A percentile compares a stretch with the other conserved stretches of the same genome.
phyloP scores from a whole-genome alignment of 257 asterid genomes.

The Ehretia macrophylla region DNA sequence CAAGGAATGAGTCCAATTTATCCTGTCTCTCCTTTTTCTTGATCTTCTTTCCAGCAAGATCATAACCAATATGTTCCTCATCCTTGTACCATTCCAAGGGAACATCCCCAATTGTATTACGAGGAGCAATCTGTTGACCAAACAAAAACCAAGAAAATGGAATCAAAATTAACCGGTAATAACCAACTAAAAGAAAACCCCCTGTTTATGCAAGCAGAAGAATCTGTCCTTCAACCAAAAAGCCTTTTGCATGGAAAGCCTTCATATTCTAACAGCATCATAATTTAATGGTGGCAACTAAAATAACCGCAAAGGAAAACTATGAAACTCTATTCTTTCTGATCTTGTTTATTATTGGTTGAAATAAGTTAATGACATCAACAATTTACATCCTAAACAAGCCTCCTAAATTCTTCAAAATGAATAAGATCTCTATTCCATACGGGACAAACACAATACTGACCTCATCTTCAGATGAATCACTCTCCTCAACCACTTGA shows the following conservation, averaged over 20 bases:
- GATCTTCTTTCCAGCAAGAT: slow-evolving; percentile 80
- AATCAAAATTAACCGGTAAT: background rate
- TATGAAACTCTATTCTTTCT: too few relatives aligned
- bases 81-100: slow-evolving; percentile 87
- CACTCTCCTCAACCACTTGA: slow-evolving; percentile 22
- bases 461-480: slow-evolving; percentile 34
- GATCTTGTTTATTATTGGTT: too few relatives aligned
- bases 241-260: too few relatives aligned
- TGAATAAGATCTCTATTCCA: background rate
- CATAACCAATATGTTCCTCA: slow-evolving; percentile 96
- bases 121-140: slow-evolving; percentile 80
- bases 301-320: too few relatives aligned
- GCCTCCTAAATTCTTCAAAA: background rate
- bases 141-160: background rate
- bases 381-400: background rate
- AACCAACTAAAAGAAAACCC: too few relatives aligned
- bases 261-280: too few relatives aligned
- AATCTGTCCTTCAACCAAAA: background rate
- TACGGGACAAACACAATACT: background rate
- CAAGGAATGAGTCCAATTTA: slow-evolving; percentile 74
- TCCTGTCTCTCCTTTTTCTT: slow-evolving; percentile 81
- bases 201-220: background rate
- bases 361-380: background rate
- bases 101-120: slow-evolving; percentile 85
- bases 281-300: too few relatives aligned